These are phyloP conservation scores for Bryum argenteum DNA, from an alignment of 225 moss, liverwort and hornwort genomes.

Conservation along the genomic window DNA sequence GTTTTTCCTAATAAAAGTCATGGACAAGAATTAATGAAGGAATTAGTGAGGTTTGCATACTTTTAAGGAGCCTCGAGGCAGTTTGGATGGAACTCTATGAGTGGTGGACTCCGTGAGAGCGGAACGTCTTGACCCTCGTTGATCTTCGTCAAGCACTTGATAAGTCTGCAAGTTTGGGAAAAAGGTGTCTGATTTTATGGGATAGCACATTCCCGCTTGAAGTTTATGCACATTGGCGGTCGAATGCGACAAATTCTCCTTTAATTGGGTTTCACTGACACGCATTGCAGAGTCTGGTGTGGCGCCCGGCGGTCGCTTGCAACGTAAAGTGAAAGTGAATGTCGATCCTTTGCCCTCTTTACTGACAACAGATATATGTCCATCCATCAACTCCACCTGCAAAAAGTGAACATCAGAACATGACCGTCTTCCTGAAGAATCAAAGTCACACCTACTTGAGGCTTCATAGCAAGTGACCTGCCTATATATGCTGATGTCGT, in stretches of 20 bases:
- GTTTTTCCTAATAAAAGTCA: slow-evolving; percentile 33
- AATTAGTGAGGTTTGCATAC: slow-evolving; percentile 31
- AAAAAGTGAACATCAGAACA: slow-evolving; percentile 24
- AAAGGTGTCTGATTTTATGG: slow-evolving; percentile 34
- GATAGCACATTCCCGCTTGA: slow-evolving; percentile 60
- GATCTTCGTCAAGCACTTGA: slow-evolving; percentile 38
- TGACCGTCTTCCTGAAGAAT: not conserved
- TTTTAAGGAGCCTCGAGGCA: slow-evolving; percentile 43
- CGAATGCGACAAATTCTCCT: slow-evolving; percentile 49
- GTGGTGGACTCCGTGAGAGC: slow-evolving; percentile 27
- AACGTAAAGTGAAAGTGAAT: slow-evolving; percentile 59
- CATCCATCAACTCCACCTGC: slow-evolving; percentile 62
- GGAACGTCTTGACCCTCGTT: slow-evolving; percentile 33
- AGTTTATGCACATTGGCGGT: slow-evolving; percentile 61
- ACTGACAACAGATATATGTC: slow-evolving; percentile 50
- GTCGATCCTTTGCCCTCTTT: slow-evolving; percentile 53
- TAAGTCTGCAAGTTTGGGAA: slow-evolving; percentile 34
- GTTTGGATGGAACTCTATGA: slow-evolving; percentile 35
- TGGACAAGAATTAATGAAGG: not conserved
- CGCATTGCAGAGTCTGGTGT: slow-evolving; percentile 23
- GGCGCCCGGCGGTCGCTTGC: slow-evolving; percentile 37
- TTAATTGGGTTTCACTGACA: slow-evolving; percentile 53
- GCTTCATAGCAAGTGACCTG: slow-evolving; percentile 37
- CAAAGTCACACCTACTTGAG: slow-evolving; percentile 14
- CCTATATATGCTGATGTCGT: slow-evolving; percentile 19